Base-by-base conservation (phyloP, 805 yeast species). In the Candida railenensis region DNA sequence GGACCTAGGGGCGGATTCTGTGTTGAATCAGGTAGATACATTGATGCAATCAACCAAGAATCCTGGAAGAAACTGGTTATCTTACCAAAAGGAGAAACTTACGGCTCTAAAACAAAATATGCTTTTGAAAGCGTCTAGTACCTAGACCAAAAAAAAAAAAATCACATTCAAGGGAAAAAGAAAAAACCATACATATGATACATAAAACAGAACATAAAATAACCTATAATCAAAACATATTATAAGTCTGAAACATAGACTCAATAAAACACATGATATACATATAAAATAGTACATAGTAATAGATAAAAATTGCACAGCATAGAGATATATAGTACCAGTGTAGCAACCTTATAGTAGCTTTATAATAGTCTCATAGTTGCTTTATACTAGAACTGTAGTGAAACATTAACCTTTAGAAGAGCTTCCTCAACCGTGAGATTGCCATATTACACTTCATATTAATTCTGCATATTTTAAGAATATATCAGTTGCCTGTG, bases 1-100 rank as follows among this genome's bases (percentile, higher is more conserved):
- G 54, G 60, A 53, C 44, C 74, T 69, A 60, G 75, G 52, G 60
- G 75, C 44, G 88, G 87, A 3, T 76, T 83, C 61, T 81, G 85
- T 52, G 67, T 82, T 33, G 89, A 83, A 62, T 82, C 86, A 30
- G 73, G 79, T 22, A 68, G 88, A 56, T 82, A 67, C 57, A 71
- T 80, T 33, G 73, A 82, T 59, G 85, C 87, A 7, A 66, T 76
- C 32, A 77, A 77, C 56, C 48, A 55, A 34, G 60, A 65, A 11
- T 59, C 71, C 34, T 82, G 84, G 84, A 61, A 59, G 33, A 52
- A 57, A 3, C 77, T 75, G 64, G 87, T 81, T 16, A 48, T 63
- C 32, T 64, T 59, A 52, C 69, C 62, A 39, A 76, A 73, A 48
- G 83, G 81, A 16, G 73, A 80, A 40, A 58, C 59, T 1, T 83